Percentiles rank a stretch among this genome's conserved stretches.
Conservation (phyloP, 352 stramenopile species). For the Aphanomyces stellatus region DNA sequence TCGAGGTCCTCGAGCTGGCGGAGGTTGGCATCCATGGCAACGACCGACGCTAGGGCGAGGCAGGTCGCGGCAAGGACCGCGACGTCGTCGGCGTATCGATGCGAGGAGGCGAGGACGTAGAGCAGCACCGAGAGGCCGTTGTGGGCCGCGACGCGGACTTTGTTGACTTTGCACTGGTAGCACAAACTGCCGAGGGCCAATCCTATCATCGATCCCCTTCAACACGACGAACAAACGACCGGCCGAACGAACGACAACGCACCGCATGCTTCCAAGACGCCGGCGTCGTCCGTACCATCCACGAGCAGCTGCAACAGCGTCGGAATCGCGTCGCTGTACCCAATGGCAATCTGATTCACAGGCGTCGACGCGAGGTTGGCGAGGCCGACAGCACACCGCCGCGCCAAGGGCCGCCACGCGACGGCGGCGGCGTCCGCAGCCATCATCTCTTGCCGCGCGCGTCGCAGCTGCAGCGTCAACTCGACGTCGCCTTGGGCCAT, state of each 20-base stretch:
- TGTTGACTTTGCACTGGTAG: conserved; percentile 57
- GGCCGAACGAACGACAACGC: background rate
- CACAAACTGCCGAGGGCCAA: conserved; percentile 48
- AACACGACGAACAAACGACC: background rate
- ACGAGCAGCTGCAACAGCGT: conserved; percentile 53
- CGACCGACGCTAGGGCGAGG: conserved; percentile 44
- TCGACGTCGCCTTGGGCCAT: conserved; percentile 43
- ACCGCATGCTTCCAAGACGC: conserved; percentile 38
- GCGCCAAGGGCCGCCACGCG: background rate
- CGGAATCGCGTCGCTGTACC: conserved; percentile 57
- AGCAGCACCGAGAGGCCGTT: conserved; percentile 66
- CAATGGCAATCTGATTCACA: conserved; percentile 66
- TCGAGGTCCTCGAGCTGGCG: conserved; percentile 23
- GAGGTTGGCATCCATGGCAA: conserved; percentile 35
- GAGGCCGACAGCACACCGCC: conserved; percentile 36
- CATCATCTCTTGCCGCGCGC: conserved; percentile 21
- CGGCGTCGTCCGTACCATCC: conserved; percentile 29
- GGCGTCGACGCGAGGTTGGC: conserved; percentile 57
- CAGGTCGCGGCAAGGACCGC: conserved; percentile 33
- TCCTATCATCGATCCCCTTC: background rate
- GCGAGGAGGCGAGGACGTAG: conserved; percentile 32
- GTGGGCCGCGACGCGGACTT: conserved; percentile 42
- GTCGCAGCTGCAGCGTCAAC: conserved; percentile 24
- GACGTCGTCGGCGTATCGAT: conserved; percentile 28
- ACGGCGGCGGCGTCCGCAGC: conserved; percentile 23